Percentiles rank a stretch among this genome's conserved stretches.
These are phyloP conservation scores for Atalantia buxifolia DNA, from an alignment of 345 rosid species.

Conservation along the genomic window DNA sequence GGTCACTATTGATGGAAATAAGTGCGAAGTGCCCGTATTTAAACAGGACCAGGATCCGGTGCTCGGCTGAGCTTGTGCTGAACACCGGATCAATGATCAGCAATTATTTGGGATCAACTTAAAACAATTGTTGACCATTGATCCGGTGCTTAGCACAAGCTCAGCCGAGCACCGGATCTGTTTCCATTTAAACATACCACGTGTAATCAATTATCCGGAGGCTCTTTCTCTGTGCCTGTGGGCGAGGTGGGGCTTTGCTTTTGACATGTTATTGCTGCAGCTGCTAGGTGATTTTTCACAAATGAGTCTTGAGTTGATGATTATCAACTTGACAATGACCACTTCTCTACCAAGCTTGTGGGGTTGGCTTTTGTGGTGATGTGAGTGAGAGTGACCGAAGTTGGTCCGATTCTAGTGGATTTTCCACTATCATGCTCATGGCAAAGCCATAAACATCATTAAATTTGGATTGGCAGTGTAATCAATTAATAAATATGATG, in stretches of 20 bases:
- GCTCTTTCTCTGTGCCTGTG: background rate
- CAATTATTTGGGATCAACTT: too few relatives aligned
- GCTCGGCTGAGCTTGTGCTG: too few relatives aligned
- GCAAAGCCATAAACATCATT: background rate
- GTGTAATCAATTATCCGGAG: slow-evolving; percentile 13
- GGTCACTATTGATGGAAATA: background rate
- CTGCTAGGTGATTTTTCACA: background rate
- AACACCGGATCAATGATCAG: too few relatives aligned
- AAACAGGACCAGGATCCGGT: too few relatives aligned
- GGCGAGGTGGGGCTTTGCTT: background rate
- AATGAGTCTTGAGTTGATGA: background rate
- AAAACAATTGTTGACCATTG: too few relatives aligned
- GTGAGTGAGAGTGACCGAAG: background rate
- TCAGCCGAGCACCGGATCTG: too few relatives aligned
- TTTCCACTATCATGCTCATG: background rate
- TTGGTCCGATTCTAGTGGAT: background rate
- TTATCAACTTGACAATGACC: background rate
- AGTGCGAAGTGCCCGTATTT: slow-evolving; percentile 1
- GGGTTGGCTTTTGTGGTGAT: background rate
- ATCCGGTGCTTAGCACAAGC: too few relatives aligned
- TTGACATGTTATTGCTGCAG: background rate
- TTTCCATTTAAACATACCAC: slow-evolving; percentile 23
- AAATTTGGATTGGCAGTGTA: background rate
- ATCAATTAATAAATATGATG: background rate
- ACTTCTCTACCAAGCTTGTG: background rate